These are phyloP conservation scores for Rheum nobile DNA, from an alignment of 148 eudicot genomes.

Conservation along the genomic window DNA sequence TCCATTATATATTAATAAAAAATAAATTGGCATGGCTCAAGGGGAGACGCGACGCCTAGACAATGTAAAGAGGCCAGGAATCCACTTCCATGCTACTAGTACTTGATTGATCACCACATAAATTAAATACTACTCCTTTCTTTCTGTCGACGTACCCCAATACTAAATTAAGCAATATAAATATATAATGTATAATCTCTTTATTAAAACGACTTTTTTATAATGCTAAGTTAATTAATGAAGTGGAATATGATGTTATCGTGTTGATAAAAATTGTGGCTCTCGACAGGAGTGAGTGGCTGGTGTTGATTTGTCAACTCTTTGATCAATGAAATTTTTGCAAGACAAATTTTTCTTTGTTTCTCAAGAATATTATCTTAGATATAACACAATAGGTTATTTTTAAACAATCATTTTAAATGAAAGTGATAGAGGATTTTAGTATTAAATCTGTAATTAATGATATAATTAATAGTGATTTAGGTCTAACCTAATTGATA, in stretches of 20 bases:
- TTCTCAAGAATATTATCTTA: background rate
- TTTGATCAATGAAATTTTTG: background rate
- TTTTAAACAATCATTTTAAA: background rate
- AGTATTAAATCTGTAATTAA: no score
- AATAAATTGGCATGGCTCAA: background rate
- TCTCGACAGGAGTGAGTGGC: conserved; percentile 5
- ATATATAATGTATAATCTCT: background rate
- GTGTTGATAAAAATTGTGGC: background rate
- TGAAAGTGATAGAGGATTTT: no score
- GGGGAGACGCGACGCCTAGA: conserved; percentile 5
- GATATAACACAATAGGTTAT: background rate
- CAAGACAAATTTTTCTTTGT: background rate
- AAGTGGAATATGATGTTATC: conserved; percentile 5
- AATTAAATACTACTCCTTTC: background rate
- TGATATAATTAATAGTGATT: no score
- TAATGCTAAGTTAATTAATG: background rate
- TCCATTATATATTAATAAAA: no score
- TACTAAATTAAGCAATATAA: background rate
- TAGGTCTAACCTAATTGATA: no score
- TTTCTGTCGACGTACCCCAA: background rate
- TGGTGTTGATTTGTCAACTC: background rate
- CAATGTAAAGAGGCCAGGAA: conserved; percentile 6
- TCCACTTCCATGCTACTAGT: background rate
- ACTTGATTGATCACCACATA: conserved; percentile 5
- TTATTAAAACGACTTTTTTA: background rate